Evolutionary conservation across 805 yeast species (phyloP).

Genomic region (Cyberlindnera galapagoensis): DNA sequence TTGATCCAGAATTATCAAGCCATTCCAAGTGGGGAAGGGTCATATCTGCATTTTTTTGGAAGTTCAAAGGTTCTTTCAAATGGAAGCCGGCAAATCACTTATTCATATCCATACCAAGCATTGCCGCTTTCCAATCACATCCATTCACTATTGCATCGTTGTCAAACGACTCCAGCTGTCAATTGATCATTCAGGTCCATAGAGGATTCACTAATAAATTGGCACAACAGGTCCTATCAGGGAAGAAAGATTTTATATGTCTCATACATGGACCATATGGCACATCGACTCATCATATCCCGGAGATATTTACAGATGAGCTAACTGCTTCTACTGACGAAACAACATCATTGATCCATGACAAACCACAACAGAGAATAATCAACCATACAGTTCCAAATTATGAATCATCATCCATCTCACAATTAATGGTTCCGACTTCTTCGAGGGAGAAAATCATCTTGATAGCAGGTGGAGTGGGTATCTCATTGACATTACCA

Average conservation of each 20-base stretch:
- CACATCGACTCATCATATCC: constrained; percentile 13
- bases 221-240: constrained; percentile 5
- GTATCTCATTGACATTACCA: constrained; percentile 14
- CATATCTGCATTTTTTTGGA: constrained; percentile 6
- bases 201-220: constrained; percentile 20
- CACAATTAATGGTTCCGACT: no score
- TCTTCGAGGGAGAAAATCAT: constrained; percentile 10
- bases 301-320: background rate
- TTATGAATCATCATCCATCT: background rate
- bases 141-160: constrained; percentile 25
- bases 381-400: no score
- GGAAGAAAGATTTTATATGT: constrained; percentile 11
- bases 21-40: constrained; percentile 1
- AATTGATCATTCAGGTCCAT: constrained; percentile 17
- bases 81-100: constrained; percentile 21
- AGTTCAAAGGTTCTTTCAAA: constrained; percentile 8
- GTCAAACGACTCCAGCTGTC: constrained; percentile 6
- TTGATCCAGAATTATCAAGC: constrained; percentile 6
- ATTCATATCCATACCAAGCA: constrained; percentile 19
- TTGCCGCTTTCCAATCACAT: constrained; percentile 19
- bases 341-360: no score
- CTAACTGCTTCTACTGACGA: no score
- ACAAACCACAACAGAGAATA: no score
- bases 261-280: constrained; percentile 26
- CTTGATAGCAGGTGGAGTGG: constrained; percentile 19